These are phyloP conservation scores for Ustulina deusta DNA, from an alignment of 2,329 filamentous ascomycete genomes.

Conservation along the genomic window DNA sequence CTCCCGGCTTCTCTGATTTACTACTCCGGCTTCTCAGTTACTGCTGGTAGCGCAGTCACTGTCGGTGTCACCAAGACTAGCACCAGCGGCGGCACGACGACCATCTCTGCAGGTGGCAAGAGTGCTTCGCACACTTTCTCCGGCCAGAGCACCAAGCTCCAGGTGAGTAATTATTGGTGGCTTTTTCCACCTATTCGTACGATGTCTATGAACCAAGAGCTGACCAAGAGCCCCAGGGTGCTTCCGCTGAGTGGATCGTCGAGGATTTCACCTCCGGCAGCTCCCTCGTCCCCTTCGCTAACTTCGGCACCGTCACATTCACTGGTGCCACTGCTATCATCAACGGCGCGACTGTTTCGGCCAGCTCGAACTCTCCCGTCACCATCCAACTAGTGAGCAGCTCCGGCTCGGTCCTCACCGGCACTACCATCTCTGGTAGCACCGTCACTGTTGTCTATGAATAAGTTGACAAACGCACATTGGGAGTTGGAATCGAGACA, in stretches of 20 bases:
- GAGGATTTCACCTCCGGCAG: slow-evolving; percentile 31
- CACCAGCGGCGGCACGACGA: slow-evolving; percentile 28
- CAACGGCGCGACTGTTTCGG: slow-evolving; percentile 30
- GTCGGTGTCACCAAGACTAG: slow-evolving; percentile 36
- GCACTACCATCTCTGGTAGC: slow-evolving; percentile 25
- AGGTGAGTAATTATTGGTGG: slow-evolving; percentile 17
- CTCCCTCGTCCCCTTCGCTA: slow-evolving; percentile 35
- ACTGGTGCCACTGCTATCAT: slow-evolving; percentile 33
- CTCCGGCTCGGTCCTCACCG: slow-evolving; percentile 24
- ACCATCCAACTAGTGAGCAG: slow-evolving; percentile 32
- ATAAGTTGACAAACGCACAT: slow-evolving; percentile 2
- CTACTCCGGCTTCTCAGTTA: slow-evolving; percentile 30
- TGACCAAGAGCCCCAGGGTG: slow-evolving; percentile 16
- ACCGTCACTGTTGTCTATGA: slow-evolving; percentile 25
- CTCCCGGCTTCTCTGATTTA: slow-evolving; percentile 31
- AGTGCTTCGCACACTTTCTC: slow-evolving; percentile 35
- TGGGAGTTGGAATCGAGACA: background rate
- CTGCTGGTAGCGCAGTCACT: slow-evolving; percentile 29
- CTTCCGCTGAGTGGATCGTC: slow-evolving; percentile 38
- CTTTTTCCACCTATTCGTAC: background rate
- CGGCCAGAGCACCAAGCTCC: slow-evolving; percentile 33
- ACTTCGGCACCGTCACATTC: slow-evolving; percentile 38
- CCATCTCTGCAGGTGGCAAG: slow-evolving; percentile 27
- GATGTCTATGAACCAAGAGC: background rate
- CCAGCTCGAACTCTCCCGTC: slow-evolving; percentile 21